Base-by-base conservation (phyloP, 1,139 yeast genomes). In the Yamadazyma atlantica region DNA sequence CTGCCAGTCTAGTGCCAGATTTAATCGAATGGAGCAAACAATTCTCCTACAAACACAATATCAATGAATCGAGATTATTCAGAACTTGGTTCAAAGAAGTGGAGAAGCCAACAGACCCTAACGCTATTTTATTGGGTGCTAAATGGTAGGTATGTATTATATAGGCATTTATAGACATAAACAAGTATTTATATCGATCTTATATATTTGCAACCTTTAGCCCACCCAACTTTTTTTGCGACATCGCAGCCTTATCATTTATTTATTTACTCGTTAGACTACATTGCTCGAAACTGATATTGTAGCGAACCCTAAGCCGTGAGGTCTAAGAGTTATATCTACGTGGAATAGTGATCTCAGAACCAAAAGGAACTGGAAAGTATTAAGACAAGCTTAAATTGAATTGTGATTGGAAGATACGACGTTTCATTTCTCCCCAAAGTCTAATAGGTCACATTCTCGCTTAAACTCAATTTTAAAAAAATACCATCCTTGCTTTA, bases 51-150 rank as follows among this genome's bases (percentile, higher is more conserved):
- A 53, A 56, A 28, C 62, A 57, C 43, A 55, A 53, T 3, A 53
- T 75, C 7, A 42, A 45, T 16, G 62, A 58, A 33, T 55, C 59
- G 9, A 58, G 84, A 44, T 46, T 79, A 35, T 54, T 69, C 41
- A 58, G 64, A 37, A 75, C 81, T 1, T 64, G 66, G 48, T 79
- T 79, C 51, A 66, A 65, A 37, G 72, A 64, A 36, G 76, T 78
- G 34, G 81, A 74, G 40, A 66, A 72, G 48, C 74, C 76, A 4
- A 69, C 71, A 4, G 82, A 77, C 51, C 72, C 75, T 3, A 60
- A 66, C 33, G 59, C 69, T 9, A 61, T 66, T 13, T 48, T 71
- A 39, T 55, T 71, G 14, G 75, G 74, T 7, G 70, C 74, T 9
- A 71, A 67, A 43, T 71, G 77, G 77, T 71, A 49, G 38, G 4